Evolutionary conservation across 2,329 filamentous ascomycete species (phyloP), one percentile per base, ranked within the genome.

Genomic region (Aspergillus sp.): DNA sequence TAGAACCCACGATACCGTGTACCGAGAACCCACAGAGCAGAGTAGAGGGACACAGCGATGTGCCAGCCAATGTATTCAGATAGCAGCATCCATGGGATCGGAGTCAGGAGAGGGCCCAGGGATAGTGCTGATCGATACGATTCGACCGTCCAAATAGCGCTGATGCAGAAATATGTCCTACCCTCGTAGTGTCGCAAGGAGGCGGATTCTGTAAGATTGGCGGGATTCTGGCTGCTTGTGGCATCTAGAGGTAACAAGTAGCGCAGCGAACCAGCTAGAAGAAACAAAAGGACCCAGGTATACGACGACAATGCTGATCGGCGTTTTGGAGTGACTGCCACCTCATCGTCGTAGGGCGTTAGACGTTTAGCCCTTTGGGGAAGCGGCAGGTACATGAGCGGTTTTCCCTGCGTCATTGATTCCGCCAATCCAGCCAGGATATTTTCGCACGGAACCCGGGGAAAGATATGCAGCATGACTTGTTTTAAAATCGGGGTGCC

Each of bases 101-200:
- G 11, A 17, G 30, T 60, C 15, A 55, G 13, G n/a, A 55, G 5
- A 19, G 52, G 51, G 0, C 45, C 52, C 2, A 51, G 22, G 22
- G 9, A 34, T 5, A 60, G 55, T 17, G 46, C 46, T 3, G 31
- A 19, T 11, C 58, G 58, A 15, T 60, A 46, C 22, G 58, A 60
- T n/a, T 60, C 58, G 13, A 60, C 13, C 4, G 31, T 30, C 58
- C 58, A 60, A 23, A 60, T 4, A 7, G 30, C 58, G 28, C n/a
- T 47, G 11, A 60, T n/a, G 8, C 52, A 52, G 3, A 60, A 19
- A 23, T 50, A 55, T 46, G 58, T 46, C 4, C 28, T 15, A 7
- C 13, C 11, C 4, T 31, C 30, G 25, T 46, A 55, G 11, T 7
- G 22, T 2, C 51, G 31, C 34, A 41, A 41, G 3, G 23, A 15